Conservation (phyloP, 805 yeast species). For the Yamadazyma ubonensis region DNA sequence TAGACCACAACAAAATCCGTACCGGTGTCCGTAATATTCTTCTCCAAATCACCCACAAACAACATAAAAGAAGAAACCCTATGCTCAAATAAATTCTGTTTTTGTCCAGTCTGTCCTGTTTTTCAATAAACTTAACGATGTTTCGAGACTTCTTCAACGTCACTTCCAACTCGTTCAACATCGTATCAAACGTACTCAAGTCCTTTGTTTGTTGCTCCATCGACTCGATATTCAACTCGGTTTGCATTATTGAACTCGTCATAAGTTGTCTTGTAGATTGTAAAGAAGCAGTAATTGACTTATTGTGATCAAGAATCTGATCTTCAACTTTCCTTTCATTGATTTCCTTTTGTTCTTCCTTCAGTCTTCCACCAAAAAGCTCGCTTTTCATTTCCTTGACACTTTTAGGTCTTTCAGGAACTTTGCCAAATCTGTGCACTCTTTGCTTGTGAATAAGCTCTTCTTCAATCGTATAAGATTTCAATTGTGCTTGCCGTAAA, state of each 20-base stretch:
- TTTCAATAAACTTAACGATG: constrained; percentile 51
- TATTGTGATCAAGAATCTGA: constrained; percentile 46
- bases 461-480: constrained; percentile 24
- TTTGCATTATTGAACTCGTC: constrained; percentile 49
- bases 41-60: constrained; percentile 51
- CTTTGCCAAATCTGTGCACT: constrained; percentile 23
- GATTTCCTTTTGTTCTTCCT: constrained; percentile 11
- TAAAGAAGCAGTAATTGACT: constrained; percentile 45
- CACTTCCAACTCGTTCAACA: constrained; percentile 39
- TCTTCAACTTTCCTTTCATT: constrained; percentile 33
- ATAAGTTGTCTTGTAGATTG: constrained; percentile 49
- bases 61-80: constrained; percentile 44
- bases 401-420: constrained; percentile 11
- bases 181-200: constrained; percentile 39
- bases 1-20: constrained; percentile 45
- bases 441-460: constrained; percentile 32
- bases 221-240: constrained; percentile 50
- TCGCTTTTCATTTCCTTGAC: constrained; percentile 16
- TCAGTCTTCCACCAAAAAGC: constrained; percentile 23
- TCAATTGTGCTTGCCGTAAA: constrained; percentile 30
- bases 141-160: constrained; percentile 43
- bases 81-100: constrained; percentile 48
- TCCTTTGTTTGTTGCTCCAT: constrained; percentile 47
- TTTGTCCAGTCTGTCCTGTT: constrained; percentile 50
- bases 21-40: constrained; percentile 48